phyloP scores from a whole-genome alignment of 768 basidiomycete genomes.

The Tephrocybe sp. region DNA sequence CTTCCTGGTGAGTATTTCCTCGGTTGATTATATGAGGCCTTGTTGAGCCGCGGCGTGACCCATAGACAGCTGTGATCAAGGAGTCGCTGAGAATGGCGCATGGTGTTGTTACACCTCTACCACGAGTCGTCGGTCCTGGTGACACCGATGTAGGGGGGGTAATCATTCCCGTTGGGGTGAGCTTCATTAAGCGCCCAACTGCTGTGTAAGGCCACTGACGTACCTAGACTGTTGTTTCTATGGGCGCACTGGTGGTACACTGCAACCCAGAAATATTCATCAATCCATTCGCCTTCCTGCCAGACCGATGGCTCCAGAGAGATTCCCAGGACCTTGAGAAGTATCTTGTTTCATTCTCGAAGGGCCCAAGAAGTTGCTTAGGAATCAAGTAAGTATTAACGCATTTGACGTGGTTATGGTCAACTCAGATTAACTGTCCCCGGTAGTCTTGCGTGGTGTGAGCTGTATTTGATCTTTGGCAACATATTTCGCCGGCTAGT shows the following conservation, averaged over 20 bases:
- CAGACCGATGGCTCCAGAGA: not conserved
- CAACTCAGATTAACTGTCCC: not conserved
- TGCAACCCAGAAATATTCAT: not conserved
- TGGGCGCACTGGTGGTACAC: not conserved
- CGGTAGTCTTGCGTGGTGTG: conserved; percentile 1
- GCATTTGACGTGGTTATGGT: not conserved
- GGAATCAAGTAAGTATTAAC: conserved; percentile 2
- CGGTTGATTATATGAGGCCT: not conserved
- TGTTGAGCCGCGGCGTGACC: not conserved
- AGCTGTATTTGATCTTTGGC: conserved; percentile 2
- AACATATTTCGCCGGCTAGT: conserved; percentile 21
- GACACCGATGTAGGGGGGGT: not conserved
- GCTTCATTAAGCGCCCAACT: not conserved
- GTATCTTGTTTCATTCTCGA: conserved; percentile 1
- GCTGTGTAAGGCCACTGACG: not conserved
- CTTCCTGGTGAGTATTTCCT: not conserved
- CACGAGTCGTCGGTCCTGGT: conserved; percentile 1
- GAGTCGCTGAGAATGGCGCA: conserved; percentile 6
- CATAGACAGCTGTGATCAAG: conserved; percentile 4
- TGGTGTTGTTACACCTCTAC: conserved; percentile 5
- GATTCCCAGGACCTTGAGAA: conserved; percentile 1
- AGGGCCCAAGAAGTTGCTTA: conserved; percentile 4
- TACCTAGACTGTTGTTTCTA: not conserved
- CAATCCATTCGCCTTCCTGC: not conserved
- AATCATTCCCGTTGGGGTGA: not conserved